Percentiles rank a stretch among this genome's conserved stretches.
These are phyloP conservation scores for Pythium rishiriense DNA, from an alignment of 352 stramenopile genomes.

Conservation along the genomic window DNA sequence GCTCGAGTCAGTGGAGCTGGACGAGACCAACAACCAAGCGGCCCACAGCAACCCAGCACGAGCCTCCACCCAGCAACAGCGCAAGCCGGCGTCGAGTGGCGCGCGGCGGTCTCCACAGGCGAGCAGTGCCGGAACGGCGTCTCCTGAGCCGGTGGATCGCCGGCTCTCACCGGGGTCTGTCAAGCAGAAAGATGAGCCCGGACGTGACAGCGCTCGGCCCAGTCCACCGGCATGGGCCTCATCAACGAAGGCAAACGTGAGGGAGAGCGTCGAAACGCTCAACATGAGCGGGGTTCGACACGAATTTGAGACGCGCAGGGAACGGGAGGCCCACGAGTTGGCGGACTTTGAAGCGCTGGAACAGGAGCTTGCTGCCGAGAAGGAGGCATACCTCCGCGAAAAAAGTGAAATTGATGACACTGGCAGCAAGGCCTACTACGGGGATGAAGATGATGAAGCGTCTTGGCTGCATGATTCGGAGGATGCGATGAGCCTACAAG, in stretches of 20 bases:
- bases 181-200: neutral
- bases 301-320: conserved; percentile 55
- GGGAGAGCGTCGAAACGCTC: conserved; percentile 54
- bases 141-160: neutral
- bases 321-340: conserved; percentile 71
- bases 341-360: conserved; percentile 81
- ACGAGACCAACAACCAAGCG: conserved; percentile 21
- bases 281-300: conserved; percentile 52
- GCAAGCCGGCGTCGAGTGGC: neutral
- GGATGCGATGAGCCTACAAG: conserved; percentile 1
- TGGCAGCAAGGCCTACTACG: neutral
- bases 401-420: conserved; percentile 18
- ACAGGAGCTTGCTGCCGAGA: conserved; percentile 60
- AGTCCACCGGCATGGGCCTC: conserved; percentile 15
- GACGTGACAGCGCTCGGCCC: conserved; percentile 1
- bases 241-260: neutral
- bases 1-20: conserved; percentile 49
- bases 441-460: conserved; percentile 7
- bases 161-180: neutral
- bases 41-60: neutral
- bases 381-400: conserved; percentile 55
- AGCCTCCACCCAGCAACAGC: neutral
- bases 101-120: neutral
- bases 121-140: conserved; percentile 14
- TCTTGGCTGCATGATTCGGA: conserved; percentile 24